Percentiles rank a stretch among this genome's conserved stretches.
Evolutionary conservation across 768 basidiomycete species (phyloP).

Genomic region (Candolleomyces eurysporus): DNA sequence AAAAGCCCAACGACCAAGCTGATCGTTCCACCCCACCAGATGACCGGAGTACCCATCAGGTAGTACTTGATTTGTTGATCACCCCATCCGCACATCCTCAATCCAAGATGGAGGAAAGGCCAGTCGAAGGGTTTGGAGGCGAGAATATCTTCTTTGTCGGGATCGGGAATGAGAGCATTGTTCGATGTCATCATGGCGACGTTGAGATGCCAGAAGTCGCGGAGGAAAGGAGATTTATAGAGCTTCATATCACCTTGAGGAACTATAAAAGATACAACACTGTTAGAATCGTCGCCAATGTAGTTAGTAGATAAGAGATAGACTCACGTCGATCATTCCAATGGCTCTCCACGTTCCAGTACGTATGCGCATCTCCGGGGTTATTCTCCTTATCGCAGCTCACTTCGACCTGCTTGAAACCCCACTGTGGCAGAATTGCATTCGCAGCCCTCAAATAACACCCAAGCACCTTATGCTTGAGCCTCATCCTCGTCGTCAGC

Average conservation of each 20-base stretch:
- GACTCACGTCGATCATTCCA: slow-evolving; percentile 91
- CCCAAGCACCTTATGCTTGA: slow-evolving; percentile 72
- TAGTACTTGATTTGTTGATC: slow-evolving; percentile 89
- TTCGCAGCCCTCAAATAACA: slow-evolving; percentile 93
- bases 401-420: slow-evolving; percentile 98
- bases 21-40: slow-evolving; percentile 82
- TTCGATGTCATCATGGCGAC: slow-evolving; percentile 99
- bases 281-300: not conserved
- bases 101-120: slow-evolving; percentile 85
- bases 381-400: slow-evolving; percentile 89
- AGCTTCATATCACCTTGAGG: slow-evolving; percentile 79
- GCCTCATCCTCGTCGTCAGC: slow-evolving; percentile 85
- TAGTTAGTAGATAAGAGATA: slow-evolving; percentile 2
- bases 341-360: slow-evolving; percentile 98
- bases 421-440: slow-evolving; percentile 92
- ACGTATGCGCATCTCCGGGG: slow-evolving; percentile 77
- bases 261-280: slow-evolving; percentile 44
- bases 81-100: slow-evolving; percentile 98
- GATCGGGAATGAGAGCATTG: slow-evolving; percentile 95
- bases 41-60: slow-evolving; percentile 85
- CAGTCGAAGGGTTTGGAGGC: slow-evolving; percentile 92
- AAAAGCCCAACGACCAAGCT: slow-evolving; percentile 59
- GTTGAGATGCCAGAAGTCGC: slow-evolving; percentile 98
- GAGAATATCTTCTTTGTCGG: slow-evolving; percentile 97
- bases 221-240: slow-evolving; percentile 89